Evolutionary conservation across 495 filamentous ascomycete species (phyloP).

Genomic region (Talaromyces proteolyticus): DNA sequence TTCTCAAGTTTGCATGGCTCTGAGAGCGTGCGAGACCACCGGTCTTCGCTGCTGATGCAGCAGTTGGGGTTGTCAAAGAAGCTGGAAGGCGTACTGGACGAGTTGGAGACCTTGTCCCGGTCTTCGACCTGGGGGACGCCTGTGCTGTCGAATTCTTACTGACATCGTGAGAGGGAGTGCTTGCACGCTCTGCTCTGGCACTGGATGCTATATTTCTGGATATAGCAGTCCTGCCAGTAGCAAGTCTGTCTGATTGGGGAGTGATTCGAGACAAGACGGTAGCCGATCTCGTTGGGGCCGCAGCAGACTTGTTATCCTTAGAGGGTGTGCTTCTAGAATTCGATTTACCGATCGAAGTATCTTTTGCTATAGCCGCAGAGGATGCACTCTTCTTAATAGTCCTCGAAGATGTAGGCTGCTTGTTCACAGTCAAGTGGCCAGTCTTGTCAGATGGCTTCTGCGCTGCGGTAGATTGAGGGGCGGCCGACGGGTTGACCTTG

Average conservation of each 20-base stretch:
- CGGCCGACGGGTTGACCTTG: background rate
- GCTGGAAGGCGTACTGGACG: conserved; percentile 54
- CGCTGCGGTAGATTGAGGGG: conserved; percentile 2
- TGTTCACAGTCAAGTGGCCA: conserved; percentile 11
- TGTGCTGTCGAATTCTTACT: conserved; percentile 17
- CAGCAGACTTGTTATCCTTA: conserved; percentile 9
- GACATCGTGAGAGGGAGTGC: conserved; percentile 24
- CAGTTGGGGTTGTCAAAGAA: conserved; percentile 57
- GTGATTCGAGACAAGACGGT: conserved; percentile 9
- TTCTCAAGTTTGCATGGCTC: conserved; percentile 36
- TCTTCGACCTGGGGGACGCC: conserved; percentile 32
- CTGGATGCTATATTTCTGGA: conserved; percentile 7
- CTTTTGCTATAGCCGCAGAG: conserved; percentile 32
- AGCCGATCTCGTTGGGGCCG: conserved; percentile 9
- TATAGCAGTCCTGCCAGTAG: conserved; percentile 13
- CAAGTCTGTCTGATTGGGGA: conserved; percentile 20
- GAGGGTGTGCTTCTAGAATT: conserved; percentile 5
- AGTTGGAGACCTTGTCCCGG: conserved; percentile 60
- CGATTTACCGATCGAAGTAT: conserved; percentile 17
- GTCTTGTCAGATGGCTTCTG: conserved; percentile 10
- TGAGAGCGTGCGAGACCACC: conserved; percentile 32
- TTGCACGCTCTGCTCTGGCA: conserved; percentile 22
- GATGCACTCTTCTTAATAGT: conserved; percentile 33
- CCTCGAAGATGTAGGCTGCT: conserved; percentile 22
- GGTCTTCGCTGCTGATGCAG: conserved; percentile 52